Evolutionary conservation across 495 filamentous ascomycete genomes (phyloP), one percentile per base, ranked within the genome.

Genomic region (Xylaria curta): DNA sequence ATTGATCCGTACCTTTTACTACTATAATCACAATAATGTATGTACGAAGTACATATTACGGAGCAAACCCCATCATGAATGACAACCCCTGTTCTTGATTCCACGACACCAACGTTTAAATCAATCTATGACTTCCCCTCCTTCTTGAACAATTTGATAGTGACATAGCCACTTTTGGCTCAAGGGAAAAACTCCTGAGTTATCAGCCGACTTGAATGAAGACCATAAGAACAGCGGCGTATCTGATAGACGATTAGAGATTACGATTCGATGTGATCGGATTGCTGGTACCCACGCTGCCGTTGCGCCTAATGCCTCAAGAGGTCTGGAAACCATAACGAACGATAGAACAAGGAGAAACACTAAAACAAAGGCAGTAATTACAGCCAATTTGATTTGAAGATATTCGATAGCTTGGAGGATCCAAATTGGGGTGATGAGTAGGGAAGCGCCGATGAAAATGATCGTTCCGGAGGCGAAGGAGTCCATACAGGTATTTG

Each of bases 311-410:
- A 59, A 36, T n/a, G 56, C 56, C 6, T 59, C 56, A 17, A 59
- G 36, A 4, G 28, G 56, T 9, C 36, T 59, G 3, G 56, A 17
- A 28, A 36, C 56, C 56, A 59, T 31, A 12, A 7, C 31, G 17
- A 59, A 59, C 15, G 56, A 59, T 6, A 59, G 17, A 31, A 59
- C 56, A 59, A 59, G 28, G 15, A 59, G 56, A 36, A 59, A 59
- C 5, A 59, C 26, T 36, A 59, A 36, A 56, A 59, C 56, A 15
- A 59, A 59, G 17, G 26, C 3, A 17, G 56, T 59, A 4, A 59
- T 59, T 3, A 59, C 56, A 36, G 28, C 56, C 17, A 59, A 36
- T 59, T 59, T 59, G 56, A 36, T 9, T n/a, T 59, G 56, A 9
- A 59, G 56, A 33, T n/a, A 19, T 12, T 59, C 56, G 56, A 59